Evolutionary conservation across 441 rosid species (phyloP), one percentile per base, ranked within the genome.

Genomic region (Gossypium gossypioides): DNA sequence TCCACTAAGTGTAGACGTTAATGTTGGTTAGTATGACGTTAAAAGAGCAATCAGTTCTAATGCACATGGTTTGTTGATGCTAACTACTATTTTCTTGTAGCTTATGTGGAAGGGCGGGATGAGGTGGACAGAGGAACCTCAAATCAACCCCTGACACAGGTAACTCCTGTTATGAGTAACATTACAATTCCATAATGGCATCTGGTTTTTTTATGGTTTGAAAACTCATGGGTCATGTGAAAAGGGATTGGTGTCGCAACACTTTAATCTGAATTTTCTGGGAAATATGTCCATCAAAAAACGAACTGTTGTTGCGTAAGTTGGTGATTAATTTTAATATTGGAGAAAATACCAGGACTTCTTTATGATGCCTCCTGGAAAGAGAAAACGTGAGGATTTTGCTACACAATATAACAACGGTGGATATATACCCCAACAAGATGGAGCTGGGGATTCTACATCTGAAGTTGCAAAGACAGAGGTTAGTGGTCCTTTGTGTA

Each of bases 101-200:
- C 99, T 85, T 96, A 93, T 27, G 96, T 85, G 80, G 96, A 93
- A 87, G 96, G 92, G 67, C 88, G 96, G 75, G 96, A 93, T 32
- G 99, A 91, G 72, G 87, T 69, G 22, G 98, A 96, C 54, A 88
- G 94, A 84, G 90, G 89, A 81, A 72, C 84, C 79, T 73, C 96
- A 75, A 82, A 78, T 56, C 96, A 89, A 82, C 84, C 93, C 74
- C 78, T 81, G 74, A 91, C 96, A 46, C 90, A 93, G 94, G 99
- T 93, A 82, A 63, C 60, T 74, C 52, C 21, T 81, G 56, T 66
- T 75, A 42, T 73, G 62, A 48, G 72, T 71, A 65, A 50, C n/a
- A 7, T 48, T 63, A 61, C 37, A 59, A 62, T 25, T 40, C 66
- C 67, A 13, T 44, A 72, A 18, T 69, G 66, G 12, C 61, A 51